Percentiles rank a stretch among this genome's conserved stretches.
Conservation (phyloP, 352 stramenopile species). For the Globisporangium camurandrum region DNA sequence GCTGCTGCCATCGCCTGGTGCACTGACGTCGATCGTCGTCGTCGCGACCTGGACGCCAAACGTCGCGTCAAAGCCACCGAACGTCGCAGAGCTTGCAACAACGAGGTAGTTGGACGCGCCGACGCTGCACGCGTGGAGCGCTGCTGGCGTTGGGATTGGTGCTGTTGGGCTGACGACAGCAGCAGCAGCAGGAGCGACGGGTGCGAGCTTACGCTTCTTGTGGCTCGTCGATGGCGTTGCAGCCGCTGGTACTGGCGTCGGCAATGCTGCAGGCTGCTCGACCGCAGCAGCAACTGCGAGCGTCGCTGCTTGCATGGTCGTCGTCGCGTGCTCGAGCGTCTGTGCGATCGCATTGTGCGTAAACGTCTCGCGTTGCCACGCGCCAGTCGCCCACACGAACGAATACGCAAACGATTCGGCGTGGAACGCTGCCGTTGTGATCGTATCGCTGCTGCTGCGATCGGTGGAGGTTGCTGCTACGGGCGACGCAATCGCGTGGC, state of each 20-base stretch:
- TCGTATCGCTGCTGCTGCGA: constrained; percentile 9
- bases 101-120: constrained; percentile 57
- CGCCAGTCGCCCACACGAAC: constrained; percentile 44
- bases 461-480: not conserved
- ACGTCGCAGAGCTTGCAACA: constrained; percentile 26
- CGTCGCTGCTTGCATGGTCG: constrained; percentile 34
- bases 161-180: not conserved
- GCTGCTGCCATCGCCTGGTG: constrained; percentile 15
- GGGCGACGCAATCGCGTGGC: constrained; percentile 19
- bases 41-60: constrained; percentile 60
- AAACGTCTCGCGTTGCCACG: constrained; percentile 45
- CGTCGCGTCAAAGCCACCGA: constrained; percentile 66
- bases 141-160: not conserved
- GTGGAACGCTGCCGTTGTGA: constrained; percentile 53
- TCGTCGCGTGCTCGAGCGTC: constrained; percentile 29
- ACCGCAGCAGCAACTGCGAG: no score
- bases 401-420: constrained; percentile 67
- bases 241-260: constrained; percentile 6
- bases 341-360: constrained; percentile 40
- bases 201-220: constrained; percentile 64
- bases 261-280: constrained; percentile 13
- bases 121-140: constrained; percentile 31
- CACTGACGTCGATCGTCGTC: constrained; percentile 30
- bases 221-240: constrained; percentile 18
- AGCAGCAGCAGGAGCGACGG: constrained; percentile 7